These are phyloP conservation scores for Gastrodia elata DNA, from an alignment of 106 monocot species.

Conservation along the genomic window DNA sequence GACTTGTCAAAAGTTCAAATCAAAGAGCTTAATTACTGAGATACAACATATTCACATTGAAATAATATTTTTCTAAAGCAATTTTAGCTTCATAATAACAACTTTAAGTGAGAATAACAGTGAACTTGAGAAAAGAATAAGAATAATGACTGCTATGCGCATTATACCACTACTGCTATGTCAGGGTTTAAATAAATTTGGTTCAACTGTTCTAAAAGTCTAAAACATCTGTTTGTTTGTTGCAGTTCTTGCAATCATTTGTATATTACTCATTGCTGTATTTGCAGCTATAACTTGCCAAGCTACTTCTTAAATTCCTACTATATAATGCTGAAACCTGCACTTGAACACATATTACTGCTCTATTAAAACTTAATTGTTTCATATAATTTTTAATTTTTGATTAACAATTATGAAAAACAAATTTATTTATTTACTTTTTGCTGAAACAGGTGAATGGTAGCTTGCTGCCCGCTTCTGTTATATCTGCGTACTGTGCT, in stretches of 20 bases:
- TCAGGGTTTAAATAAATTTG: neutral
- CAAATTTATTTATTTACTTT: neutral
- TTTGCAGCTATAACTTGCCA: neutral
- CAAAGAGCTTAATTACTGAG: too few species aligned
- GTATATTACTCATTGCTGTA: neutral
- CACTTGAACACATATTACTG: too few species aligned
- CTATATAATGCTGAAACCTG: too few species aligned
- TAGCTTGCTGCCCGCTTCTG: slow-evolving; percentile 81
- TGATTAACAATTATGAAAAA: neutral
- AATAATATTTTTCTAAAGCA: neutral
- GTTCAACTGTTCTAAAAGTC: neutral
- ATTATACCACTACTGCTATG: neutral
- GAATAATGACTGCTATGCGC: neutral
- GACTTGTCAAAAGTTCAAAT: too few species aligned
- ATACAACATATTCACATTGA: too few species aligned
- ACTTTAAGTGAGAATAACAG: neutral
- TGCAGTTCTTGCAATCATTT: neutral
- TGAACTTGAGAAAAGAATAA: neutral
- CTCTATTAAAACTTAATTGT: neutral
- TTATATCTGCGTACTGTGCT: slow-evolving; percentile 74
- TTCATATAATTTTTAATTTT: neutral
- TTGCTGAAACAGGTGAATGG: slow-evolving; percentile 62
- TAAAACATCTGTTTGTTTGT: neutral
- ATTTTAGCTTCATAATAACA: neutral
- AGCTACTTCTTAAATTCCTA: neutral